Conservation (phyloP, 176 grass and related monocot genomes). For the Oryza longistaminata region DNA sequence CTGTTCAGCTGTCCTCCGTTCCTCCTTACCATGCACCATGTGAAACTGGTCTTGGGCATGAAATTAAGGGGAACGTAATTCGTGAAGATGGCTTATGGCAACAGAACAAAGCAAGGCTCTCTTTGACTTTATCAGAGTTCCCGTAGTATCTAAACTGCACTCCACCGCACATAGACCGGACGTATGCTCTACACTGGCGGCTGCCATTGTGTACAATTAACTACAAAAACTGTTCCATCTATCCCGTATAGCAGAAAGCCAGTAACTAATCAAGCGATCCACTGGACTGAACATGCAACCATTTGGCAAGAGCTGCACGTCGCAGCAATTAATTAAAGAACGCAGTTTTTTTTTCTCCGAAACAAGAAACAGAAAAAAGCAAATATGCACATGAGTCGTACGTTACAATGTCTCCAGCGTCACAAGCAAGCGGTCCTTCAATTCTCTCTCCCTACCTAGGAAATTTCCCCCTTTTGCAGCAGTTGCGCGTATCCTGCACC, state of each 20-base stretch:
- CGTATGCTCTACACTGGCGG: not conserved
- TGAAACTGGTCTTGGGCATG: not conserved
- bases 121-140: not conserved
- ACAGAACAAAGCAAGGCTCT: not conserved
- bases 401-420: not conserved
- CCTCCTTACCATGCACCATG: no score
- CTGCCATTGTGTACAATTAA: not conserved
- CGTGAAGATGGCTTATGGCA: not conserved
- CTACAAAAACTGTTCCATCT: not conserved
- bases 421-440: not conserved
- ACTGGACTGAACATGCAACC: not conserved
- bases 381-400: not conserved
- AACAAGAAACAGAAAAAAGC: no score
- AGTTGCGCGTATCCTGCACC: not conserved
- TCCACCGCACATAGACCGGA: not conserved
- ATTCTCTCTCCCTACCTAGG: not conserved
- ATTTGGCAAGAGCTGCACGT: not conserved
- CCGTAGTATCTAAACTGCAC: not conserved
- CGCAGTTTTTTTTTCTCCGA: no score
- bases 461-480: not conserved
- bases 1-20: no score
- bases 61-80: not conserved
- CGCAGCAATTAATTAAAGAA: not conserved
- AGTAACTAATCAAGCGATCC: not conserved
- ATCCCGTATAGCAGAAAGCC: not conserved